Base-by-base conservation (phyloP, 257 asterid genomes). In the Avicennia marina region DNA sequence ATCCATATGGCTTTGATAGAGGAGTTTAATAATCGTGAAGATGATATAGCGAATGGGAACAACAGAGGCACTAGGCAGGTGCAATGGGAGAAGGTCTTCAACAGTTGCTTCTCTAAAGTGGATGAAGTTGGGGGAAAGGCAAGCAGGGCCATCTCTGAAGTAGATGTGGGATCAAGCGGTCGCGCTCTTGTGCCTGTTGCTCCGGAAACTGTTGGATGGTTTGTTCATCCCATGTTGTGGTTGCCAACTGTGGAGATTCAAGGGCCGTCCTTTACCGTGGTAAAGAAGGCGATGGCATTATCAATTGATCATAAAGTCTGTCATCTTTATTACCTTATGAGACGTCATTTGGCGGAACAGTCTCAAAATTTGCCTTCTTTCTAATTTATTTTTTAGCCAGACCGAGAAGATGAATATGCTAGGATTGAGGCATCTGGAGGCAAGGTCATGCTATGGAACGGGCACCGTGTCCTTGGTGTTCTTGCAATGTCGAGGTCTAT, bases 401-500 rank as follows among this genome's bases (percentile, higher is more conserved):
- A 49, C 56, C 71, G 95, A 49, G 89, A 89, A 65, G 97, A 89
- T 58, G 97, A 89, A 56, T 86, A 75, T 60, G 82, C 89, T 25
- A 79, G 97, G 72, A 89, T 89, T 10, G 97, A 85, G 78, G 94
- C 91, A 32, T 83, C 85, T 2, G 97, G 97, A 26, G 97, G 97
- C 60, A 89, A 81, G 84, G 89, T 89, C 68, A 83, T 89, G 43
- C 85, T 81, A 43, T 89, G 97, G 97, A 89, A 89, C 38, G 97
- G 97, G 9, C 94, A 83, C 66, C 90, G 97, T 38, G 94, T 89
- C 26, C 81, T 81, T 53, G 97, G 97, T 2, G 97, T 86, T 64
- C 95, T 86, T 66, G 97, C 94, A 47, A 86, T 89, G 97, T 89
- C 97, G 13, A 83, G 97, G 72, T 83, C 97, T 53, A 86, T 89